Evolutionary conservation across 345 rosid genomes (phyloP).

Genomic region (Microcos paniculata): DNA sequence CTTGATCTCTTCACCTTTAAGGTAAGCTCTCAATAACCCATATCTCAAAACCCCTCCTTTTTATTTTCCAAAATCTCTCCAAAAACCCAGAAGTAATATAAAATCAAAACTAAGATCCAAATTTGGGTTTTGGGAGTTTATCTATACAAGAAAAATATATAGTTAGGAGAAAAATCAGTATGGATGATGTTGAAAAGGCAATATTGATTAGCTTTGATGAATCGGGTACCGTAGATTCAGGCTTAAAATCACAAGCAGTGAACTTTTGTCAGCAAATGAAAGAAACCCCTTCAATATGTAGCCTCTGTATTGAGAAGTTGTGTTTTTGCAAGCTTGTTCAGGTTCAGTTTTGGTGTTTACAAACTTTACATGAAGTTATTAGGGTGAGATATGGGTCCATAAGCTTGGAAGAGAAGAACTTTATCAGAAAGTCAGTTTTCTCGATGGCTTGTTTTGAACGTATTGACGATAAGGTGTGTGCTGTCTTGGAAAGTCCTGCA

Average conservation of each 20-base stretch:
- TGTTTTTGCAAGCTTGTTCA: slow-evolving; percentile 55
- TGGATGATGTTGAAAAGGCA: slow-evolving; percentile 94
- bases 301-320: slow-evolving; percentile 72
- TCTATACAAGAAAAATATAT: background rate
- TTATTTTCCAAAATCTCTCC: background rate
- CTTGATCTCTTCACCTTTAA: background rate
- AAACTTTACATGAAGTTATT: slow-evolving; percentile 74
- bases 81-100: background rate
- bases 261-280: slow-evolving; percentile 58
- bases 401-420: slow-evolving; percentile 59
- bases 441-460: slow-evolving; percentile 67
- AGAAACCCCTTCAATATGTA: slow-evolving; percentile 49
- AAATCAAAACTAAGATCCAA: background rate
- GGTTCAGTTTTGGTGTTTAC: slow-evolving; percentile 97
- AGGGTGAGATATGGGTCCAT: slow-evolving; percentile 52
- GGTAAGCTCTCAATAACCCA: slow-evolving; percentile 20
- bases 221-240: slow-evolving; percentile 58
- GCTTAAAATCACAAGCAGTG: slow-evolving; percentile 59
- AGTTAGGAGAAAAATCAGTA: slow-evolving; percentile 13
- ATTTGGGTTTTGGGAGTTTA: background rate
- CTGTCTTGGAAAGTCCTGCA: slow-evolving; percentile 59
- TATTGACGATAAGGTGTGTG: slow-evolving; percentile 41
- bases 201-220: slow-evolving; percentile 75
- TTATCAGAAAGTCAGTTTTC: slow-evolving; percentile 58
- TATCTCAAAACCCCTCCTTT: background rate